These are phyloP conservation scores for Nannizziopsis barbatae DNA, from an alignment of 2,329 filamentous ascomycete genomes.

Conservation along the genomic window DNA sequence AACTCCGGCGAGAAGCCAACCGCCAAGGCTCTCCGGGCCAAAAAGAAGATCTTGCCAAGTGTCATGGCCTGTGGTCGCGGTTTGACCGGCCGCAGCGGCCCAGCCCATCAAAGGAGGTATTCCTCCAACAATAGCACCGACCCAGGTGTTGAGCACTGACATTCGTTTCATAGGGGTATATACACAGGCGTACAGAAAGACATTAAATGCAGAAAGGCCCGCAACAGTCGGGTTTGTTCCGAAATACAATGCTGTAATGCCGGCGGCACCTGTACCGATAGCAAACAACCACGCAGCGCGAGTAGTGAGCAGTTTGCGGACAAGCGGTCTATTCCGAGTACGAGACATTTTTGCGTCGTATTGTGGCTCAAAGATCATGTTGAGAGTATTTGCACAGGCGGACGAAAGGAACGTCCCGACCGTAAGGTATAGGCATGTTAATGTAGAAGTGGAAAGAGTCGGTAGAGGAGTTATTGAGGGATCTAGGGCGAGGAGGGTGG, in stretches of 20 bases:
- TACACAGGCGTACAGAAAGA: constrained; percentile 75
- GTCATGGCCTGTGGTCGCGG: constrained; percentile 58
- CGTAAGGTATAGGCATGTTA: constrained; percentile 87
- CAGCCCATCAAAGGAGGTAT: constrained; percentile 97
- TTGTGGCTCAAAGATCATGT: constrained; percentile 89
- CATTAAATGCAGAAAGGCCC: constrained; percentile 72
- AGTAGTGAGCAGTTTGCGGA: constrained; percentile 63
- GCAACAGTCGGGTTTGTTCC: constrained; percentile 93
- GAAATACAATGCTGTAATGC: constrained; percentile 64
- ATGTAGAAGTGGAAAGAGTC: constrained; percentile 61
- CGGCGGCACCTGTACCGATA: constrained; percentile 55
- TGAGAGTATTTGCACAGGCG: constrained; percentile 86
- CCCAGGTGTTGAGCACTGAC: constrained; percentile 83
- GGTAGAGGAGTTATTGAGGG: constrained; percentile 48
- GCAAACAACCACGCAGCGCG: constrained; percentile 69
- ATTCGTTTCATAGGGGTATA: constrained; percentile 91
- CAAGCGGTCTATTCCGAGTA: constrained; percentile 82
- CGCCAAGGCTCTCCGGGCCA: constrained; percentile 57
- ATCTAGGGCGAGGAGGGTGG: constrained; percentile 72
- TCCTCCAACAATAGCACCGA: constrained; percentile 81
- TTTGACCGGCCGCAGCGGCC: constrained; percentile 86
- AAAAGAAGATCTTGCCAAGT: constrained; percentile 70
- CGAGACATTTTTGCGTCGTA: constrained; percentile 88
- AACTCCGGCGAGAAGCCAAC: constrained; percentile 75
- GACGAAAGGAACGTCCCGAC: constrained; percentile 77